phyloP scores from a whole-genome alignment of 2,329 filamentous ascomycete species.

The Penicillium nordicum region DNA sequence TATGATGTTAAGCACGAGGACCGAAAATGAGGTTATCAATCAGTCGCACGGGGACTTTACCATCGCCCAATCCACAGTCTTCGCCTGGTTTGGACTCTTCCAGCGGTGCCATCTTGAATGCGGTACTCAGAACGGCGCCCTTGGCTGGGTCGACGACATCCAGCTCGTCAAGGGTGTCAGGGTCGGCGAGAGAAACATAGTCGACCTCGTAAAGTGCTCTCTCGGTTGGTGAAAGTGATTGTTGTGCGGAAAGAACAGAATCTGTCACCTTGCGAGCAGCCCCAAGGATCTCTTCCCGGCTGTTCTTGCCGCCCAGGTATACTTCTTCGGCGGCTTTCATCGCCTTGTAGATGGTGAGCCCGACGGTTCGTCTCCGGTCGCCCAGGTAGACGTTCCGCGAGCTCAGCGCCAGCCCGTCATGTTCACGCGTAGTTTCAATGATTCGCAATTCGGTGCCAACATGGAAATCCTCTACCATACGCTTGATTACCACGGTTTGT shows the following conservation, averaged over 20 bases:
- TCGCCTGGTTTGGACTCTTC: constrained; percentile 68
- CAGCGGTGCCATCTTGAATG: constrained; percentile 82
- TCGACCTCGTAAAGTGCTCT: constrained; percentile 77
- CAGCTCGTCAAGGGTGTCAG: constrained; percentile 76
- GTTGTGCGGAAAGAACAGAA: constrained; percentile 58
- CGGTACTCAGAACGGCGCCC: constrained; percentile 84
- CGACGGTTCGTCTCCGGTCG: constrained; percentile 65
- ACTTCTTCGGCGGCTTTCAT: constrained; percentile 66
- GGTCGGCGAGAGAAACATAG: constrained; percentile 87
- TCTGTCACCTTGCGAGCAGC: constrained; percentile 63
- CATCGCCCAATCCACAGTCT: constrained; percentile 66
- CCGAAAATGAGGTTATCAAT: constrained; percentile 88
- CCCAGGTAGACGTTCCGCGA: constrained; percentile 94
- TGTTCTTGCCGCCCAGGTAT: constrained; percentile 55
- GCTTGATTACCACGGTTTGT: constrained; percentile 84
- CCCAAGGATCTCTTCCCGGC: constrained; percentile 66
- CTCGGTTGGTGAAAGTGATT: constrained; percentile 55
- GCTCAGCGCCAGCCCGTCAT: constrained; percentile 82
- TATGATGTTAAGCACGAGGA: constrained; percentile 22
- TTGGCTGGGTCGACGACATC: constrained; percentile 63
- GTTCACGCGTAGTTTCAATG: constrained; percentile 69
- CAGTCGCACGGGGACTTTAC: constrained; percentile 73
- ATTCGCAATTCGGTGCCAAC: constrained; percentile 72
- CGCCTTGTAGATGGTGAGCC: constrained; percentile 67
- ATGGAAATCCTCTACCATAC: constrained; percentile 84